phyloP scores from a whole-genome alignment of 768 basidiomycete genomes.

The Phaeotremella fagi region DNA sequence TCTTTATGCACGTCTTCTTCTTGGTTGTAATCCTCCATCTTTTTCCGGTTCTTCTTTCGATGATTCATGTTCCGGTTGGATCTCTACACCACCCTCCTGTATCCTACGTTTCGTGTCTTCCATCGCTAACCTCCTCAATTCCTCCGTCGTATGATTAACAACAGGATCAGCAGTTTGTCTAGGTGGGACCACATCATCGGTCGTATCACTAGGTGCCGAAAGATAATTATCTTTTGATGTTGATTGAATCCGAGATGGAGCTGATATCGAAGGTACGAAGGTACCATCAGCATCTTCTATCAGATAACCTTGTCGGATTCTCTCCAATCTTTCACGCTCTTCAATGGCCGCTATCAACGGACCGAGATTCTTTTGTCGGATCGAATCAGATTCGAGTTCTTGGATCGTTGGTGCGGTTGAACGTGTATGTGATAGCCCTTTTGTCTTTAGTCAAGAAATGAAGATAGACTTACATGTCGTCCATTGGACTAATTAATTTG shows the following conservation, averaged over 20 bases:
- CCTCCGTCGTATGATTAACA: conserved; percentile 22
- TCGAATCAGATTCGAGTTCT: conserved; percentile 25
- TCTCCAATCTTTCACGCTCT: conserved; percentile 31
- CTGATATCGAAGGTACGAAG: neutral
- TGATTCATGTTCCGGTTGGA: neutral
- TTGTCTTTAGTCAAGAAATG: neutral
- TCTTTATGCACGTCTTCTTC: conserved; percentile 19
- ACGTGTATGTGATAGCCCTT: conserved; percentile 41
- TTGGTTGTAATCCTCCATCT: conserved; percentile 12
- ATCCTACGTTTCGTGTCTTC: conserved; percentile 41
- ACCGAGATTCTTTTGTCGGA: conserved; percentile 18
- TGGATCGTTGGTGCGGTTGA: conserved; percentile 24
- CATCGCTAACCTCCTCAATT: conserved; percentile 30
- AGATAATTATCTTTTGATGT: neutral
- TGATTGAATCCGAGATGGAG: conserved; percentile 9
- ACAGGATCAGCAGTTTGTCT: conserved; percentile 24
- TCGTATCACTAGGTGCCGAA: neutral
- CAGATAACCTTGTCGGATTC: conserved; percentile 41
- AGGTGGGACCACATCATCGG: conserved; percentile 13
- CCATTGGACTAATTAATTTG: conserved; percentile 36
- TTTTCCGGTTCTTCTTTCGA: neutral
- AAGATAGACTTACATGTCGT: conserved; percentile 25
- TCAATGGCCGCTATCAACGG: conserved; percentile 35
- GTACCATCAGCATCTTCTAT: neutral
- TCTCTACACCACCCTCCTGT: neutral